A percentile compares a stretch with the other conserved stretches of the same genome.
Conservation (phyloP, 225 moss, liverwort and hornwort genomes). For the Marchantia paleacea region DNA sequence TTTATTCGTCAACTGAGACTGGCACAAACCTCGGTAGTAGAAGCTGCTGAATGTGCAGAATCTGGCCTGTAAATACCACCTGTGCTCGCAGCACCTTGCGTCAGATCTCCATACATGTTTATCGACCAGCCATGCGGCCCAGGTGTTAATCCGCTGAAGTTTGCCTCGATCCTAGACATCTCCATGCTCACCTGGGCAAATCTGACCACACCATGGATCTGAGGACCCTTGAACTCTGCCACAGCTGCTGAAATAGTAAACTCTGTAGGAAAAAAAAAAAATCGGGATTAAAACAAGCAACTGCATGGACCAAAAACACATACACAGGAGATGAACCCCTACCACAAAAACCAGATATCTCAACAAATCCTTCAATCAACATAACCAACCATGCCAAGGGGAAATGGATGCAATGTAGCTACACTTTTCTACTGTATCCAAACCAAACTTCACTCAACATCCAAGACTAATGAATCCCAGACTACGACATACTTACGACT, state of each 20-base stretch:
- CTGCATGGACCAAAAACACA: background rate
- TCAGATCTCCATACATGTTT: slow-evolving; percentile 84
- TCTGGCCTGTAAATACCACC: slow-evolving; percentile 59
- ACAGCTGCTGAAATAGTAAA: slow-evolving; percentile 85
- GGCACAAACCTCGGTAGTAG: slow-evolving; percentile 23
- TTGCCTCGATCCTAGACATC: slow-evolving; percentile 69
- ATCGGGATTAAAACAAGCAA: background rate
- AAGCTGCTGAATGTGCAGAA: slow-evolving; percentile 19
- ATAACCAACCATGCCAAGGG: background rate
- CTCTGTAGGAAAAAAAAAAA: slow-evolving; percentile 37
- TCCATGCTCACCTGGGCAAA: slow-evolving; percentile 91
- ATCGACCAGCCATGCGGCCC: slow-evolving; percentile 87
- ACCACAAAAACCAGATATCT: background rate
- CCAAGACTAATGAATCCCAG: no score
- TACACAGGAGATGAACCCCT: background rate
- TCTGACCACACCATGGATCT: slow-evolving; percentile 83
- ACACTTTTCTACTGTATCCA: background rate
- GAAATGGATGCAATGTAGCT: background rate
- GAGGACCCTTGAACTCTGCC: slow-evolving; percentile 96
- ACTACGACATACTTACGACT: no score
- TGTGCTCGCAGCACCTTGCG: slow-evolving; percentile 85
- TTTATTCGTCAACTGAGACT: background rate
- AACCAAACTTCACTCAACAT: background rate
- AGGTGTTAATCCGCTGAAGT: slow-evolving; percentile 74
- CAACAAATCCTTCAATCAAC: background rate